Conservation (phyloP, 352 stramenopile species). For the Pythium angustatum region DNA sequence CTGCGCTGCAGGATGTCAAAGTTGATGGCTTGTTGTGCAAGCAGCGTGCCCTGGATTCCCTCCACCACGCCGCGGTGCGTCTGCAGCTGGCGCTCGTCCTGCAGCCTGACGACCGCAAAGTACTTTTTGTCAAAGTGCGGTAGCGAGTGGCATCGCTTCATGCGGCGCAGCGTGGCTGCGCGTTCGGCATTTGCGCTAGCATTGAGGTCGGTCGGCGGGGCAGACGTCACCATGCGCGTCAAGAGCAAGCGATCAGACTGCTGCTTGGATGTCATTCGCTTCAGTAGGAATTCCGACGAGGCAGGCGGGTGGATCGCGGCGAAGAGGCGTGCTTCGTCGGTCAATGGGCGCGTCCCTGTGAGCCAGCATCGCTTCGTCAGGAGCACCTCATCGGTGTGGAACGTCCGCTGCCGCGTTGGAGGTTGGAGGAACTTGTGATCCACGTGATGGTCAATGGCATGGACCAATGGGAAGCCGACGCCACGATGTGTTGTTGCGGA, state of each 20-base stretch:
- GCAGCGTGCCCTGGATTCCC: conserved; percentile 35
- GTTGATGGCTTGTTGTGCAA: conserved; percentile 35
- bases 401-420: too few species aligned
- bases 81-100: conserved; percentile 25
- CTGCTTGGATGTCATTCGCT: conserved; percentile 19
- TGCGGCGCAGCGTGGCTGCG: conserved; percentile 21
- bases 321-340: conserved; percentile 1
- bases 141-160: conserved; percentile 51
- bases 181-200: background rate
- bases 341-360: background rate
- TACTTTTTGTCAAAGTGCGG: conserved; percentile 45
- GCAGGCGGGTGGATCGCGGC: background rate
- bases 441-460: too few species aligned
- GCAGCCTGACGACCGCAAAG: conserved; percentile 36
- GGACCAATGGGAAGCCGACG: too few species aligned
- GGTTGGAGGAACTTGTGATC: too few species aligned
- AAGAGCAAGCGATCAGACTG: conserved; percentile 17
- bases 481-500: too few species aligned
- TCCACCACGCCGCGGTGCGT: conserved; percentile 5
- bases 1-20: conserved; percentile 63
- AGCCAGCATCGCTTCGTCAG: background rate
- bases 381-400: background rate
- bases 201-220: background rate
- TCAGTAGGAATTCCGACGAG: conserved; percentile 6
- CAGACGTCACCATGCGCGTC: conserved; percentile 3